A percentile compares a stretch with the other conserved stretches of the same genome.
phyloP scores from a whole-genome alignment of 305 asterid genomes.

The Striga hermonthica region DNA sequence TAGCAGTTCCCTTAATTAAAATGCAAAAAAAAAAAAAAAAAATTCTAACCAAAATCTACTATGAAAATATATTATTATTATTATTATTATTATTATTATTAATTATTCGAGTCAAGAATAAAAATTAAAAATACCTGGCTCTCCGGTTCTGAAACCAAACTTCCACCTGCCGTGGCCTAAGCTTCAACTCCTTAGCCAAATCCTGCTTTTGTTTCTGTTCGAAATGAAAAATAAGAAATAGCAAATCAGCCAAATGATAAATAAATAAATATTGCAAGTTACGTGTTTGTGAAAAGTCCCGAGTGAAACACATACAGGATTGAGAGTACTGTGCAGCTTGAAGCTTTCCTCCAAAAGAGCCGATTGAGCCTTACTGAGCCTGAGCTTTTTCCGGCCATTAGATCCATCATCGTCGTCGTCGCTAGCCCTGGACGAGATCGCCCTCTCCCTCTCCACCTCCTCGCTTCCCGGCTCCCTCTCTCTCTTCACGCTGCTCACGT shows the following conservation, averaged over 20 bases:
- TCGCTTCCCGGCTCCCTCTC: conserved; percentile 54
- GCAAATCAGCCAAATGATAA: neutral
- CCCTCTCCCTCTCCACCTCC: conserved; percentile 49
- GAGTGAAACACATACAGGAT: conserved; percentile 45
- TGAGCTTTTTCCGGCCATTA: conserved; percentile 63
- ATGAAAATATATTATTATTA: too few species aligned
- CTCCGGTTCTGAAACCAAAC: conserved; percentile 96
- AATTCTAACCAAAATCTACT: too few species aligned
- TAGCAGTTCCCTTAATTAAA: too few species aligned
- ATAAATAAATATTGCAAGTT: neutral
- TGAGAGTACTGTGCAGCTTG: conserved; percentile 75
- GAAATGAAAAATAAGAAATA: neutral
- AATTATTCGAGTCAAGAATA: neutral
- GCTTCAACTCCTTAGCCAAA: conserved; percentile 69
- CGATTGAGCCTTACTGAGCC: conserved; percentile 77
- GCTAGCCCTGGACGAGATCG: conserved; percentile 37
- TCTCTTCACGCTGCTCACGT: conserved; percentile 64
- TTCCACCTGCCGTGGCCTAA: conserved; percentile 91
- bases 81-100: too few species aligned
- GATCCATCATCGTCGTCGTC: conserved; percentile 78
- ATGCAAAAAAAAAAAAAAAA: too few species aligned
- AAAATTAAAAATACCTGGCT: conserved; percentile 62
- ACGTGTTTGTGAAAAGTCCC: too few species aligned
- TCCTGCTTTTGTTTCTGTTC: conserved; percentile 90
- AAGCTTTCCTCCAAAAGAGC: conserved; percentile 81